Base-by-base conservation (phyloP, 371 early-diverging fungal genomes). In the Rhizopus delemar region DNA sequence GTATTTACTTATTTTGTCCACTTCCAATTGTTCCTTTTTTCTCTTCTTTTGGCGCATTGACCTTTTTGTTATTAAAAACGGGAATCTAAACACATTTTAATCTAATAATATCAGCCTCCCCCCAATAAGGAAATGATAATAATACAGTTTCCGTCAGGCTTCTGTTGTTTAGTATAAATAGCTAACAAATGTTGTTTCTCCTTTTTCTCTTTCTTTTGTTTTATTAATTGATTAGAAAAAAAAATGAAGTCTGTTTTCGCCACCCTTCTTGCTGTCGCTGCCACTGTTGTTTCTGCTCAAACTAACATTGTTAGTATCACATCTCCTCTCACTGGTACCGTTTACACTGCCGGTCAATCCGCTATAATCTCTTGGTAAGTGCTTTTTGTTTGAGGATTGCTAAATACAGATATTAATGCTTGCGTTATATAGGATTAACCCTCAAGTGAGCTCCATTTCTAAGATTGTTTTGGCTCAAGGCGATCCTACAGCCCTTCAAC, bases 321-420 rank as follows among this genome's bases (percentile, higher is more conserved):
- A 32, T 52, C 64, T 32, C 73, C 73, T 39, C 59, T 71, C n/a
- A 31, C 49, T 2, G 73, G 65, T 13, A 63, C 71, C 29, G 60
- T 57, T 46, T 69, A 57, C 55, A 71, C 60, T 38, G 75, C 75
- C 53, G 75, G 75, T 43, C 7, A 56, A n/a, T 13, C 56, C 32
- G 70, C 68, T 53, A 38, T 45, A 28, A 71, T 75, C 46, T 55
- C 54, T 53, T 73, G 71, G 74, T 70, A 62, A 36, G 56, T 38
- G 0, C 2, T 15, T 53, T 38, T 45, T 22, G 13, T 60, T 39
- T 6, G 13, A 33, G 12, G 31, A 48, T 12, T 5, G 22, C 22
- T 39, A 8, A 22, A 16, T 38, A 2, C 33, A 28, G 4, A 29
- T 28, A 28, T 7, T 33, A 36, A 41, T 29, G 16, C 31, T 22